Base-by-base conservation (phyloP, 2,329 filamentous ascomycete species). In the Apiospora rasikravindrae region DNA sequence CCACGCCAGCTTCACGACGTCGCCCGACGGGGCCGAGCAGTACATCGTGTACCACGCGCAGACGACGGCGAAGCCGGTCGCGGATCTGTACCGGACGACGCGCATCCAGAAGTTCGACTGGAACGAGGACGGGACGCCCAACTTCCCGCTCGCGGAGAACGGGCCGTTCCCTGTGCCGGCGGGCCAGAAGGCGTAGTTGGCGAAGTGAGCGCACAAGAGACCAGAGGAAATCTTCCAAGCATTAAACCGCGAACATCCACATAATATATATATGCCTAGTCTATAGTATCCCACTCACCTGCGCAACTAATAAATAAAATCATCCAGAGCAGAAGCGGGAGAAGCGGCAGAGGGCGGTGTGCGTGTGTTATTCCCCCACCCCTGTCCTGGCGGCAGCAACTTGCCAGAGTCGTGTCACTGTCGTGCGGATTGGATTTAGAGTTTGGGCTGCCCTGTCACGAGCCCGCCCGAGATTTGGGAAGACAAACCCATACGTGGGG, bases 41-140 rank as follows among this genome's bases (percentile, higher is more conserved):
- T 83, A 81, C 45, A 71, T 82, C 11, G 80, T 82, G 10, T 83
- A 81, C 70, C 81, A 83, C 66, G 81, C 81, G 0, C 76, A 79
- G 74, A 82, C 80, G 10, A 82, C 80, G 16, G 57, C 79, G 4
- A 77, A 81, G 26, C 80, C 80, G 0, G 72, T 76, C 0, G 75
- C 78, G 5, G 76, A 81, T 42, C 69, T 82, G 6, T 82, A 79
- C 70, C 79, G 80, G 7, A 82, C 80, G 1, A 76, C 77, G 5
- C 73, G 81, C 22, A 78, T 81, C 69, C 80, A 82, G 73, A 79
- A 77, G 69, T 81, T 82, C 40, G 77, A 74, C 22, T 82, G 80
- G 80, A 80, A 82, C 37, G 77, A 79, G 1, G 78, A 81, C 42
- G 81, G 81, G 7, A 80, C 78, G 45, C 81, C 81, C 0, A 77